Percentiles rank a stretch among this genome's conserved stretches.
Conservation (phyloP, 2,329 filamentous ascomycete species). For the Beauveria varroae region DNA sequence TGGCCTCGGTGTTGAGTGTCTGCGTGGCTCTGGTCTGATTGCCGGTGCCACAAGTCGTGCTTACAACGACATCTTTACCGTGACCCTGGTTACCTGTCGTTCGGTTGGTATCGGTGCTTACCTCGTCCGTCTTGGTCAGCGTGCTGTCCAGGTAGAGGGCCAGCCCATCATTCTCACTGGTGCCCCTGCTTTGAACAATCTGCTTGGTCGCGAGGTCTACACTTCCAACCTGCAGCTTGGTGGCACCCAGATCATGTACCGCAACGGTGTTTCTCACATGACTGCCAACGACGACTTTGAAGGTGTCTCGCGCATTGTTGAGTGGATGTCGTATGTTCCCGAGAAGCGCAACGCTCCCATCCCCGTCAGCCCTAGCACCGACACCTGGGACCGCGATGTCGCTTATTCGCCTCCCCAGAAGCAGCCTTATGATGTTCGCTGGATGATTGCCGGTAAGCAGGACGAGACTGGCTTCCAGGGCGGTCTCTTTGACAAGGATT, state of each 20-base stretch:
- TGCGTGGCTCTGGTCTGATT: conserved; percentile 95
- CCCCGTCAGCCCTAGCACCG: conserved; percentile 79
- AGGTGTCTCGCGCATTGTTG: conserved; percentile 93
- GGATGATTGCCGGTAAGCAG: conserved; percentile 82
- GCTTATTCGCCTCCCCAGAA: conserved; percentile 74
- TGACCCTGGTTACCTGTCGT: conserved; percentile 93
- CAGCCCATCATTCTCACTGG: conserved; percentile 98
- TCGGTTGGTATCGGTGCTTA: conserved; percentile 99
- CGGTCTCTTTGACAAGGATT: conserved; percentile 93
- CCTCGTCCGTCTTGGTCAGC: conserved; percentile 93
- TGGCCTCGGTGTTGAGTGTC: conserved; percentile 92
- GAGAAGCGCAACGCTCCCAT: conserved; percentile 91
- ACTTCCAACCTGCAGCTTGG: conserved; percentile 98
- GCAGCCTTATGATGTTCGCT: conserved; percentile 85
- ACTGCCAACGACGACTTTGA: conserved; percentile 96
- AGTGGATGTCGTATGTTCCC: conserved; percentile 96
- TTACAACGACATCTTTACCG: conserved; percentile 98
- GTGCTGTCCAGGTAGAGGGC: conserved; percentile 97
- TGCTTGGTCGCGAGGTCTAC: conserved; percentile 96
- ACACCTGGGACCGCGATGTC: conserved; percentile 90
- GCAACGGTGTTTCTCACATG: conserved; percentile 99
- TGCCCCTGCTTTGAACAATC: conserved; percentile 95
- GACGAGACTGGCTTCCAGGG: conserved; percentile 70
- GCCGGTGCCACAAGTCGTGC: conserved; percentile 94
- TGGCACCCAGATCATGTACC: conserved; percentile 99